phyloP scores from a whole-genome alignment of 2,329 filamentous ascomycete genomes.

The Zymoseptoria crescenta region DNA sequence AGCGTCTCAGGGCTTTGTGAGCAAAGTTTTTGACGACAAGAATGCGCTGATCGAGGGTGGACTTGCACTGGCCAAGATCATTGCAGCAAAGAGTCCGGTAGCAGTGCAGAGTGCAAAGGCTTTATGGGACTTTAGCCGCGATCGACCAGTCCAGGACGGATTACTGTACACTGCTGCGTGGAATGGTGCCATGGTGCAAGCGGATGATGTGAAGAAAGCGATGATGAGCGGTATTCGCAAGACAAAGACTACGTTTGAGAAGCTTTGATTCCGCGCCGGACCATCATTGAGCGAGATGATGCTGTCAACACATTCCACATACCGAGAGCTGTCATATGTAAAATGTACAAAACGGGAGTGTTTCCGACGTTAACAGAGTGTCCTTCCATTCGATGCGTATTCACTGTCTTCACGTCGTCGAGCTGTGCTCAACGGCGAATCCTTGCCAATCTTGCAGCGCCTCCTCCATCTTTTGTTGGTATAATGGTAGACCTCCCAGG shows the following conservation, averaged over 20 bases:
- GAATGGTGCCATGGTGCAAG: slow-evolving; percentile 19
- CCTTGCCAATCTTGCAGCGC: slow-evolving; percentile 7
- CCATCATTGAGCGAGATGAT: too few relatives aligned
- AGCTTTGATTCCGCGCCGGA: too few relatives aligned
- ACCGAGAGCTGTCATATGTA: too few relatives aligned
- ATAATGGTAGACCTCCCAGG: slow-evolving; percentile 10
- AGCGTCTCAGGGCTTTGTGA: slow-evolving; percentile 60
- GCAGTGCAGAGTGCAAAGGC: slow-evolving; percentile 83
- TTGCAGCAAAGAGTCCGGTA: slow-evolving; percentile 77
- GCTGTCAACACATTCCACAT: too few relatives aligned
- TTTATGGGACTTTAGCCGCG: slow-evolving; percentile 70
- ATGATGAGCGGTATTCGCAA: slow-evolving; percentile 18
- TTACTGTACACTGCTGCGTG: slow-evolving; percentile 17
- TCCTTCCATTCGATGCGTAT: too few relatives aligned
- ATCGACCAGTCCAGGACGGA: slow-evolving; percentile 62
- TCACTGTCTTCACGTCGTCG: too few relatives aligned
- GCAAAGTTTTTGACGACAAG: slow-evolving; percentile 54
- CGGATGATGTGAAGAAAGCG: slow-evolving; percentile 15
- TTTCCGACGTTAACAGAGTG: too few relatives aligned
- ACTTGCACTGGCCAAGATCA: slow-evolving; percentile 53
- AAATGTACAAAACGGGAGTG: too few relatives aligned
- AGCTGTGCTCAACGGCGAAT: neutral
- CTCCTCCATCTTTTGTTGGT: slow-evolving; percentile 2
- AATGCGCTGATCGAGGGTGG: slow-evolving; percentile 55
- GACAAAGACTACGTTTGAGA: slow-evolving; percentile 18